Conservation (phyloP, 2,329 filamentous ascomycete genomes). For the Sporothrix inflata region DNA sequence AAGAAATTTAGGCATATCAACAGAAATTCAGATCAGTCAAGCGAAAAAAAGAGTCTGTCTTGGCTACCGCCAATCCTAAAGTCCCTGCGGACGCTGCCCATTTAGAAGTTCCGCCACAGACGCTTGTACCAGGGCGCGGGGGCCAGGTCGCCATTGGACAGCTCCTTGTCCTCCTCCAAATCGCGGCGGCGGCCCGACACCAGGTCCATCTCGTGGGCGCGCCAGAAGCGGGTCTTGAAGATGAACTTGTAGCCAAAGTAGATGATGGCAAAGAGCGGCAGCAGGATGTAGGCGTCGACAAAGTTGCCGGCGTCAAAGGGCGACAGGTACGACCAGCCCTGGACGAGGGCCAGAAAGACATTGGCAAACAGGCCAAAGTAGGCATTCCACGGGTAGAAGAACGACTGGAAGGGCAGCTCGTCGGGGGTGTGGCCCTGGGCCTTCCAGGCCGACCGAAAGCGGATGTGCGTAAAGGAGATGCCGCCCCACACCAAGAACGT, state of each 20-base stretch:
- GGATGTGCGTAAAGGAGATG: slow-evolving; percentile 72
- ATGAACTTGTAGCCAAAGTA: slow-evolving; percentile 58
- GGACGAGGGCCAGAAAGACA: slow-evolving; percentile 61
- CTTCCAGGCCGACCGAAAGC: slow-evolving; percentile 67
- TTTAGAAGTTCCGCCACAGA: slow-evolving; percentile 48
- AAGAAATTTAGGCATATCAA: background rate
- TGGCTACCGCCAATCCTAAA: no score
- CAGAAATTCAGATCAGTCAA: no score
- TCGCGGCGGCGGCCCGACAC: slow-evolving; percentile 59
- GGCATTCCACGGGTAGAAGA: slow-evolving; percentile 60
- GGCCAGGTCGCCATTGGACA: slow-evolving; percentile 37
- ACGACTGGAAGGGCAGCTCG: slow-evolving; percentile 59
- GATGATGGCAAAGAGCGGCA: slow-evolving; percentile 63
- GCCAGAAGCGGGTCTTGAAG: slow-evolving; percentile 57
- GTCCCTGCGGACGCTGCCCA: background rate
- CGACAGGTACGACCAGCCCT: slow-evolving; percentile 63
- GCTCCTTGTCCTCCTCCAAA: slow-evolving; percentile 51
- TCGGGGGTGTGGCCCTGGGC: slow-evolving; percentile 58
- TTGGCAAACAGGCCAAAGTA: slow-evolving; percentile 63
- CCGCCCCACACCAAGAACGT: slow-evolving; percentile 74
- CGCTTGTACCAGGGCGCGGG: slow-evolving; percentile 49
- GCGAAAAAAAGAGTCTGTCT: no score
- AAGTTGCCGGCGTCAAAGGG: slow-evolving; percentile 63
- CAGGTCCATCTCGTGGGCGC: slow-evolving; percentile 58
- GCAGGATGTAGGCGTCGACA: slow-evolving; percentile 65